A percentile compares a stretch with the other conserved stretches of the same genome.
These are phyloP conservation scores for Lentinula sp. DNA, from an alignment of 768 basidiomycete genomes.

Conservation along the genomic window DNA sequence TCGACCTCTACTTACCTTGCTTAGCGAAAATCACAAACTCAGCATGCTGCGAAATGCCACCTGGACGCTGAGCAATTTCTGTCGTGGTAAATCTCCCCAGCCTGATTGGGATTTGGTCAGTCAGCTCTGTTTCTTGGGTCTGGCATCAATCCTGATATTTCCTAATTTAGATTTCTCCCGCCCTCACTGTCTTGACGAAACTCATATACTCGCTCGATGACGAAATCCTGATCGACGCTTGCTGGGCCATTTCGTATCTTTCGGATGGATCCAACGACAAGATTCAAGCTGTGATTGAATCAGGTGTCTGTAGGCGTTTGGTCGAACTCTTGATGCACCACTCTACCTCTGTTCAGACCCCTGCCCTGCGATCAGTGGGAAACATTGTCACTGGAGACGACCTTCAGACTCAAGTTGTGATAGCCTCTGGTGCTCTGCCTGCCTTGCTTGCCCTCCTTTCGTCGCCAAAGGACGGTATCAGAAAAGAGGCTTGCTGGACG, in stretches of 20 bases:
- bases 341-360: slow-evolving; percentile 95
- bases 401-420: slow-evolving; percentile 98
- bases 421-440: slow-evolving; percentile 94
- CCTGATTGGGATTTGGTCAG: slow-evolving; percentile 95
- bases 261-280: slow-evolving; percentile 99
- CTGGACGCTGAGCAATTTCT: slow-evolving; percentile 99
- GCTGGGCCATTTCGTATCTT: slow-evolving; percentile 99
- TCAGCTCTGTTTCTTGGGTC: slow-evolving; percentile 11
- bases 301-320: slow-evolving; percentile 93
- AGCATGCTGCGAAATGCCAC: slow-evolving; percentile 99
- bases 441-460: slow-evolving; percentile 90
- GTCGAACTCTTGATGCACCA: slow-evolving; percentile 96
- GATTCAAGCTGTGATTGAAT: slow-evolving; percentile 99
- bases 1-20: slow-evolving; percentile 79
- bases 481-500: slow-evolving; percentile 99
- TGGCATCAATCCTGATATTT: slow-evolving; percentile 13
- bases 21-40: slow-evolving; percentile 97
- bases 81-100: slow-evolving; percentile 95
- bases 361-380: slow-evolving; percentile 95
- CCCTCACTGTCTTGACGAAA: slow-evolving; percentile 94
- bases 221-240: slow-evolving; percentile 98
- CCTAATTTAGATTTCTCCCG: slow-evolving; percentile 79
- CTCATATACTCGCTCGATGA: slow-evolving; percentile 98
- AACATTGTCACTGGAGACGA: slow-evolving; percentile 99
- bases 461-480: slow-evolving; percentile 96